Base-by-base conservation (phyloP, 2,329 filamentous ascomycete genomes). In the Ustulina deusta region DNA sequence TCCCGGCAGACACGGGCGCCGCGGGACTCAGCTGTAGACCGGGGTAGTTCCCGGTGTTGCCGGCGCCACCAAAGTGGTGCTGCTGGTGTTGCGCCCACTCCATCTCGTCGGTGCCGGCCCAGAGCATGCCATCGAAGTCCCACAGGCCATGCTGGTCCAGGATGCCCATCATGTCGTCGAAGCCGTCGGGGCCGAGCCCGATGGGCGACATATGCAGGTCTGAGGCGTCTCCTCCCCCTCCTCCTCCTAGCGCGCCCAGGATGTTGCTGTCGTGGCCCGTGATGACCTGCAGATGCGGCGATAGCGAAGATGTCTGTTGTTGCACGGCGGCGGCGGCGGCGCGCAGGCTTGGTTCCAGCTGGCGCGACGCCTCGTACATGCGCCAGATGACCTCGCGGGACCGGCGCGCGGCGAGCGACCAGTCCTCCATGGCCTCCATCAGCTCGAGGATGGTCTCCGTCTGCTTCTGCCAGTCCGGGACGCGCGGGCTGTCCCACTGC, bases 401-500 rank as follows among this genome's bases (percentile, higher is more conserved):
- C 64, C 88, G 83, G 69, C 86, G 84, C 0, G 89, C 89, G 2
- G 88, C 87, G 34, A 90, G 81, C 3, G 88, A 90, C 87, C 88
- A 91, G 73, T 88, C 85, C 68, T 89, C 84, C 84, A 91, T 88
- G 5, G 84, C 85, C 44, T 90, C 87, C 13, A 91, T 85, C 48
- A 90, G 84, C 65, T 87, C 84, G 6, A 90, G 83, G 38, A 88
- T 83, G 1, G 84, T 84, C 72, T 89, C 86, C 58, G 89, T 85
- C 76, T 88, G 86, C 71, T 83, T 82, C 71, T 85, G 84, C 84
- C 86, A 89, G 69, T 85, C 82, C 13, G 80, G 75, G 22, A 85
- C 82, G 38, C 80, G 80, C 10, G 83, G 81, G 74, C 80, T 83
- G 65, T 83, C 81, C 79, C 81, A 83, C 76, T 93, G 90, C 83